Evolutionary conservation across 208 protist species (phyloP), one percentile per base, ranked within the genome.

Genomic region (Wallacemonas sp.): DNA sequence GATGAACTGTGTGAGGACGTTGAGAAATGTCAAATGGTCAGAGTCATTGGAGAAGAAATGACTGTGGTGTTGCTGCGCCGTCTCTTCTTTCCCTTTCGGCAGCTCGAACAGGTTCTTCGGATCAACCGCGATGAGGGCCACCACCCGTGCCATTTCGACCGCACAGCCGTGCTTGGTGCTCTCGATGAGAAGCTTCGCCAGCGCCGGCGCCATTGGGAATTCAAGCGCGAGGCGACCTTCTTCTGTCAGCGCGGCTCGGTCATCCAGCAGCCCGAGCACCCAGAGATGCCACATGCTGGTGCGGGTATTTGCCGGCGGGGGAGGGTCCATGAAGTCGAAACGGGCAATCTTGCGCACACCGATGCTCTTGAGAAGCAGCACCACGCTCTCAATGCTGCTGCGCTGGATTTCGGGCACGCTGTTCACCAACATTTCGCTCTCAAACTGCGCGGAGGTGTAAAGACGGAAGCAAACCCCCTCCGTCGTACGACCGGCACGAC

Each of bases 251-350:
- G 58, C 51, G 19, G 99, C 98, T 1, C 75, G 65, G 68, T 98
- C 89, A 75, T 98, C 96, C 1, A 99, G 82, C 26, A 99, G 97
- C 22, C 98, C 98, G 6, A 99, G 76, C 26, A 99, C 68, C 98
- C 98, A 99, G n/a, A 99, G 90, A 31, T 94, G 96, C 72, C 96
- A 97, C 91, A 98, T 96, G 53, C 95, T 97, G 60, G 91, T 94
- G 22, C 91, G 71, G 39, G 98, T 88, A 59, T 97, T 98, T 14
- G 98, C 95, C 39, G 90, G 58, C 53, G 98, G 97, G 12, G 98
- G 98, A n/a, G 95, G 93, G 70, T 99, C 98, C 98, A 99, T 99
- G 68, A 99, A 99, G 70, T 99, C 93, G 74, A 99, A 99, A n/a
- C 98, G 75, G 26, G 96, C 68, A 2, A 99, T 72, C 61, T 98